Percentiles rank a stretch among this genome's conserved stretches.
phyloP scores from a whole-genome alignment of 345 rosid genomes.

The Linum trigynum region DNA sequence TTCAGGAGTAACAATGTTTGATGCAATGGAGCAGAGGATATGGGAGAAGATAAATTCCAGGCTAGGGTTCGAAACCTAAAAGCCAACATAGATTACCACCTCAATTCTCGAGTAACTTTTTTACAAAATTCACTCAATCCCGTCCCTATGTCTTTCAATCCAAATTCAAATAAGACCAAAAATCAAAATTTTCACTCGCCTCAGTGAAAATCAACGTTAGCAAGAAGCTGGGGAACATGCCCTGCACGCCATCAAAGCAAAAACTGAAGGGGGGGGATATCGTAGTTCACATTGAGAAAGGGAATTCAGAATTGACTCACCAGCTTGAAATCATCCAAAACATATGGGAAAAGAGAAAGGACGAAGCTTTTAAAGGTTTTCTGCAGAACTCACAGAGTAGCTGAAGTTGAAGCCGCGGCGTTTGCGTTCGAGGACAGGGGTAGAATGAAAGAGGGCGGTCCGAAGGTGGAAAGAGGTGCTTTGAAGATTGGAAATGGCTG shows the following conservation, averaged over 20 bases:
- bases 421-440: conserved; percentile 7
- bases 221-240: not conserved
- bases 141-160: too few species aligned
- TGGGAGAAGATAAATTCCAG: too few species aligned
- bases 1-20: too few species aligned
- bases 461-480: not conserved
- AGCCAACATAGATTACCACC: too few species aligned
- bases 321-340: not conserved
- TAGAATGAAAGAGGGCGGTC: conserved; percentile 3
- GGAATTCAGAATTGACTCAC: not conserved
- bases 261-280: not conserved
- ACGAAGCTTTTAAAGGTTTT: not conserved
- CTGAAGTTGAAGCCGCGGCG: not conserved
- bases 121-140: too few species aligned
- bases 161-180: not conserved
- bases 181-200: not conserved
- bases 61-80: too few species aligned
- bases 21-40: too few species aligned
- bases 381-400: not conserved
- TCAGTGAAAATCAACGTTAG: not conserved
- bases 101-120: not conserved
- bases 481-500: not conserved
- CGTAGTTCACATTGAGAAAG: not conserved
- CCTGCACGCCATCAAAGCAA: not conserved
- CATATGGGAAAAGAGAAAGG: not conserved